Evolutionary conservation across 2,329 filamentous ascomycete genomes (phyloP), one percentile per base, ranked within the genome.

Genomic region (Aspergillus sp.): DNA sequence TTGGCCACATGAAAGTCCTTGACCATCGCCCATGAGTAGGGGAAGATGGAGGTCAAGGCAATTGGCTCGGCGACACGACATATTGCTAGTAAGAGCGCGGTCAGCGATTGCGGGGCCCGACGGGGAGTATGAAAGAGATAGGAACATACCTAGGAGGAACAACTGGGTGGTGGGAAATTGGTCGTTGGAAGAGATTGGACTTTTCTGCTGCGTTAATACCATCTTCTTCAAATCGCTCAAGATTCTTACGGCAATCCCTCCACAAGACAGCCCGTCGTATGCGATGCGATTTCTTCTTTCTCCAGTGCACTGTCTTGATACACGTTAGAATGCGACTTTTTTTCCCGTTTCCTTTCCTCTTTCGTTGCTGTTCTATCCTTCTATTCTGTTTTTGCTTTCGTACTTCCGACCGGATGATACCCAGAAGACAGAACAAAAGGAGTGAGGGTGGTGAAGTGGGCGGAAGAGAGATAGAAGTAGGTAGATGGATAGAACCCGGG

Each of bases 51-150:
- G 1, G 91, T 96, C 58, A 96, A 82, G 47, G 92, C 91, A 63
- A 96, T 93, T 19, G 92, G 92, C 73, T 96, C 92, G 49, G 91
- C 89, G 60, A 96, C 84, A 57, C 92, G 90, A 67, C 95, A 92
- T 78, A 96, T 90, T 70, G 90, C 91, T 95, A 45, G 35, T 45
- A 11, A 45, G 63, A 38, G 14, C 11, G 6, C 35, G 16, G 35
- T 38, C 35, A 30, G 24, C 36, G n/a, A 20, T 5, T 16, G 38
- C 10, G 57, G 36, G 30, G 26, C 19, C 13, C 13, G 16, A 36
- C 5, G 24, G n/a, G 17, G 52, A 26, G 40, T 63, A 20, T 32
- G 30, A 41, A 8, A 4, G 3, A 14, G 19, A 2, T 14, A 20
- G 22, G 9, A 32, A 10, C 85, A 66, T 77, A 95, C 90, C 89